Base-by-base conservation (phyloP, 352 stramenopile genomes). In the Phytophthora meadii region DNA sequence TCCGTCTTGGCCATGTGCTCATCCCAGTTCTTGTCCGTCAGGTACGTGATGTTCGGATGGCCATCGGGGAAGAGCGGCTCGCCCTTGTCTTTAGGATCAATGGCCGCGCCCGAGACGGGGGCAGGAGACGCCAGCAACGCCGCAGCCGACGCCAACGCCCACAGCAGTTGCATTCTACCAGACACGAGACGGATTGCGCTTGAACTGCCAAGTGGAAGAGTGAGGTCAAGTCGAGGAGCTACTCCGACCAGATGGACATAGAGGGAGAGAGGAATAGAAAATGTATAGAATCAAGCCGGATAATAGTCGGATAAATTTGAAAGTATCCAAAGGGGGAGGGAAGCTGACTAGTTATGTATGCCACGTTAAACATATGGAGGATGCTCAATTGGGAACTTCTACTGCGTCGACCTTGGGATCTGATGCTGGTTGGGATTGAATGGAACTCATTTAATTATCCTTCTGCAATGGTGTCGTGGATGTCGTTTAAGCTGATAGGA, bases 21-120 rank as follows among this genome's bases (percentile, higher is more conserved):
- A 68, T 93, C 78, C 79, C 81, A 94, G 74, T 94, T 94, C 41
- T 85, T 74, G 72, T 94, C 86, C 44, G 86, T 94, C 63, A 94
- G 74, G 75, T 84, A 94, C 71, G 86, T 94, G 74, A 94, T 85
- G 66, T 94, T 94, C 6, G 86, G 84, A 70, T 94, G 84, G n/a
- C 72, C 78, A n/a, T 89, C 75, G 0, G 81, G 76, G 67, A 93
- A 94, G 22, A 93, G 81, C 61, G 86, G 86, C 39, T 87, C 77
- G 55, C 82, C 79, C 67, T 92, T 92, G 67, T 84, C 83, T 45
- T 90, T 92, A 50, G 83, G 81, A 67, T 89, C 75, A 47, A 88
- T 81, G 30, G 61, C 73, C 3, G 71, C 53, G n/a, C 51, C 62
- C 15, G 55, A 74, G 41, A 75, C 61, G 8, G 49, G 25, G 27